Percentiles rank a stretch among this genome's conserved stretches.
Conservation (phyloP, 805 yeast species). For the Pichia nanzhaoensis region DNA sequence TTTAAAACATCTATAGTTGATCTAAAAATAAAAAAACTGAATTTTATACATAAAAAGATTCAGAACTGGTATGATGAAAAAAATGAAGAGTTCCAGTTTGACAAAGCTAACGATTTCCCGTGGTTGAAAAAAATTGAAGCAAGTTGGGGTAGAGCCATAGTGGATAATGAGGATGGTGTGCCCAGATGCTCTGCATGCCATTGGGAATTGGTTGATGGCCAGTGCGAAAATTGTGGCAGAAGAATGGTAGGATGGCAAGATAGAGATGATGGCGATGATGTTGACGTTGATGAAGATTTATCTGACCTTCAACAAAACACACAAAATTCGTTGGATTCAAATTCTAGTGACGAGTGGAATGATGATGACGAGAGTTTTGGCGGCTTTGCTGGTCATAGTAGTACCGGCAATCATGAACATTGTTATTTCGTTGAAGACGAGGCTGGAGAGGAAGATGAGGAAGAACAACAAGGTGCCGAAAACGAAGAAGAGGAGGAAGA, state of each 20-base stretch:
- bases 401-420: too few relatives aligned
- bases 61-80: constrained; percentile 25
- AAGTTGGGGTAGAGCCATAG: constrained; percentile 41
- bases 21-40: not conserved
- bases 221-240: constrained; percentile 64
- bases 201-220: constrained; percentile 67
- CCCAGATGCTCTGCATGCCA: constrained; percentile 70
- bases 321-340: not conserved
- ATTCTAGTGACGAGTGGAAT: constrained; percentile 6
- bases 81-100: constrained; percentile 34
- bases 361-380: constrained; percentile 12
- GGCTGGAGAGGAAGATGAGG: constrained; percentile 1
- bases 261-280: constrained; percentile 13
- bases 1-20: not conserved
- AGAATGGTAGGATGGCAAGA: constrained; percentile 31
- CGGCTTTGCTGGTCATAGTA: not conserved
- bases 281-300: constrained; percentile 7
- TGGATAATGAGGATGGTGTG: constrained; percentile 65
- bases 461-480: constrained; percentile 4
- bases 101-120: constrained; percentile 25
- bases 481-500: too few relatives aligned
- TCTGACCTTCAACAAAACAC: too few relatives aligned
- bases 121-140: constrained; percentile 47
- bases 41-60: not conserved
- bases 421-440: constrained; percentile 5